These are phyloP conservation scores for Bonnemaisonia californica DNA, from an alignment of 31 red algal species.

Conservation along the genomic window DNA sequence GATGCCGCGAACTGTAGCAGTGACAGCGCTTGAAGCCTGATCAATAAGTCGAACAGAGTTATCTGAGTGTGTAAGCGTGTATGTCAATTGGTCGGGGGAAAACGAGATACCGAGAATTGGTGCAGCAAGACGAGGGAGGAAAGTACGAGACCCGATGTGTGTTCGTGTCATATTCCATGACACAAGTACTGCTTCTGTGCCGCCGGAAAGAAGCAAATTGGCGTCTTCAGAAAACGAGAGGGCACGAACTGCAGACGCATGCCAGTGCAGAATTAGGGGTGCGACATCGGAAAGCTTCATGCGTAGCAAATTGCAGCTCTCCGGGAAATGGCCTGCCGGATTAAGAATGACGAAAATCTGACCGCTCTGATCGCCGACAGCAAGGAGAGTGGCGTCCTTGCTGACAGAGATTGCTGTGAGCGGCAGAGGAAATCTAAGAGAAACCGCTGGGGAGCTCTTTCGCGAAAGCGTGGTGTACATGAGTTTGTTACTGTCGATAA, in stretches of 20 bases:
- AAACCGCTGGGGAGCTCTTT: not conserved
- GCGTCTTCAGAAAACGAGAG: conserved; percentile 49
- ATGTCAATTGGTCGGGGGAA: conserved; percentile 42
- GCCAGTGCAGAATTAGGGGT: conserved; percentile 62
- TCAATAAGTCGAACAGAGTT: conserved; percentile 63
- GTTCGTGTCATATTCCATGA: conserved; percentile 63
- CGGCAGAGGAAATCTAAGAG: not conserved
- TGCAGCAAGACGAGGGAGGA: conserved; percentile 49
- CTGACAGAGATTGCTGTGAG: conserved; percentile 37
- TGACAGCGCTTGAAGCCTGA: conserved; percentile 1
- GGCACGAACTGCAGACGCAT: conserved; percentile 52
- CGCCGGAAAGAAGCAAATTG: conserved; percentile 55
- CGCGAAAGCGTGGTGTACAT: conserved; percentile 12
- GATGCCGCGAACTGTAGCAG: conserved; percentile 50
- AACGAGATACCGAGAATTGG: conserved; percentile 47
- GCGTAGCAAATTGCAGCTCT: not conserved
- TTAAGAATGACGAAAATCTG: conserved; percentile 34
- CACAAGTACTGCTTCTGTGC: conserved; percentile 56
- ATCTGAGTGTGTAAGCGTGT: conserved; percentile 44
- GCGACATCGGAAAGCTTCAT: conserved; percentile 6
- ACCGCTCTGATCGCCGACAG: conserved; percentile 47
- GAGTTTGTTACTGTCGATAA: conserved; percentile 15
- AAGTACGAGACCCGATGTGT: conserved; percentile 36
- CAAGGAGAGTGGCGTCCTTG: conserved; percentile 39
- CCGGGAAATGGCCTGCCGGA: not conserved